Conservation (phyloP, 495 filamentous ascomycete genomes). For the Hypoxylon perforatum region DNA sequence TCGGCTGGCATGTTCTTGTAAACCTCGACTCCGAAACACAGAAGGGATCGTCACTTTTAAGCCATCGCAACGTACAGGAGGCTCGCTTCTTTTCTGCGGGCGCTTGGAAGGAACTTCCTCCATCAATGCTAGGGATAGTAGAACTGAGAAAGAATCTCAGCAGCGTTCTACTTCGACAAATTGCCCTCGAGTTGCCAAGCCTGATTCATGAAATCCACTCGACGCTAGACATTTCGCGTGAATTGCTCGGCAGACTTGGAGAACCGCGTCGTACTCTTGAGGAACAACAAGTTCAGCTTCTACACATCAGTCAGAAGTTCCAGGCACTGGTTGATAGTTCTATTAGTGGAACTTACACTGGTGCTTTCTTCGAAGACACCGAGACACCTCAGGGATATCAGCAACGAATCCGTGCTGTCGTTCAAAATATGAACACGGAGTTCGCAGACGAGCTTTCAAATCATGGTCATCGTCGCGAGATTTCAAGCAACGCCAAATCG, state of each 20-base stretch:
- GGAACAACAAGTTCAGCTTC: constrained; percentile 43
- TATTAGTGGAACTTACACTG: constrained; percentile 45
- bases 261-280: constrained; percentile 37
- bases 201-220: constrained; percentile 46
- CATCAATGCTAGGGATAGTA: constrained; percentile 42
- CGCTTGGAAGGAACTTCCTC: constrained; percentile 52
- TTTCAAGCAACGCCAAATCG: constrained; percentile 39
- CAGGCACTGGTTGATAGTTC: constrained; percentile 44
- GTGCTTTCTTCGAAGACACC: constrained; percentile 51
- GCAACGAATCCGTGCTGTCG: constrained; percentile 68
- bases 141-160: constrained; percentile 47
- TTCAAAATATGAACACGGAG: constrained; percentile 66
- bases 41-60: constrained; percentile 44
- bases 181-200: constrained; percentile 44
- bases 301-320: constrained; percentile 42
- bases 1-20: constrained; percentile 73
- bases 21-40: constrained; percentile 64
- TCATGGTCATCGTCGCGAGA: constrained; percentile 57
- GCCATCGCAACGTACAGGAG: constrained; percentile 51
- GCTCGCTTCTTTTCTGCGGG: constrained; percentile 56
- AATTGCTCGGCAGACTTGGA: constrained; percentile 40
- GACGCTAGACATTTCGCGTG: constrained; percentile 33
- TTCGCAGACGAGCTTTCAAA: constrained; percentile 64
- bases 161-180: constrained; percentile 44
- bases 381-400: constrained; percentile 49